These are phyloP conservation scores for Paxillus rubicundulus DNA, from an alignment of 768 basidiomycete genomes.

Conservation along the genomic window DNA sequence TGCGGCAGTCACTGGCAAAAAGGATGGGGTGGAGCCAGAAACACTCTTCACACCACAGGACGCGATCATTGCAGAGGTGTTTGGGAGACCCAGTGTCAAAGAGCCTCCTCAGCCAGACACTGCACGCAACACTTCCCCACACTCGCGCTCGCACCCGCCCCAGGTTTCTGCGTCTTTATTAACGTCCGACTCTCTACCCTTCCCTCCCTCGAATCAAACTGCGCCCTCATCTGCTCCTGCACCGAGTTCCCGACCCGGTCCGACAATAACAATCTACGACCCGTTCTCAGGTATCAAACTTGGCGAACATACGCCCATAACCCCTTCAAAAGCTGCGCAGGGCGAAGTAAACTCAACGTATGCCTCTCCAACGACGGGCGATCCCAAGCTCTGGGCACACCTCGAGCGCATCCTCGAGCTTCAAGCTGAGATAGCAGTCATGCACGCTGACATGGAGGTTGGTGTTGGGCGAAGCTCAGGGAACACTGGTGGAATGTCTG, in stretches of 20 bases:
- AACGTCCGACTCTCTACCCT: conserved; percentile 15
- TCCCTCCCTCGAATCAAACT: conserved; percentile 6
- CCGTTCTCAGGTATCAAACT: conserved; percentile 32
- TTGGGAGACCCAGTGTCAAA: conserved; percentile 13
- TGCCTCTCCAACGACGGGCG: conserved; percentile 22
- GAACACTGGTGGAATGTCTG: background rate
- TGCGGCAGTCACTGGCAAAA: background rate
- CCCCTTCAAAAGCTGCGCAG: conserved; percentile 6
- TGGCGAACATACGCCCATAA: conserved; percentile 14
- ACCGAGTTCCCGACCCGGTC: background rate
- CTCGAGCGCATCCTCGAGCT: conserved; percentile 68
- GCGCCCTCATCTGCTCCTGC: background rate
- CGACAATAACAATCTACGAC: conserved; percentile 27
- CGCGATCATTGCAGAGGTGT: conserved; percentile 49
- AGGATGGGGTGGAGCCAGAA: background rate
- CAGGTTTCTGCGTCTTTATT: conserved; percentile 13
- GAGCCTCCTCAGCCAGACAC: conserved; percentile 4
- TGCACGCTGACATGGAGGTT: conserved; percentile 76
- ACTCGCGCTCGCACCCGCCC: conserved; percentile 2
- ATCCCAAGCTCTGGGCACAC: conserved; percentile 63
- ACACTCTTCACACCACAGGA: conserved; percentile 58
- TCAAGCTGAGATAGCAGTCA: conserved; percentile 66
- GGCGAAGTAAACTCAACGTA: conserved; percentile 3
- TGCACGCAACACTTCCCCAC: background rate
- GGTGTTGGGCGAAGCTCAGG: conserved; percentile 29